phyloP scores from a whole-genome alignment of 2,329 filamentous ascomycete species.

The Mycocentrospora acerina region DNA sequence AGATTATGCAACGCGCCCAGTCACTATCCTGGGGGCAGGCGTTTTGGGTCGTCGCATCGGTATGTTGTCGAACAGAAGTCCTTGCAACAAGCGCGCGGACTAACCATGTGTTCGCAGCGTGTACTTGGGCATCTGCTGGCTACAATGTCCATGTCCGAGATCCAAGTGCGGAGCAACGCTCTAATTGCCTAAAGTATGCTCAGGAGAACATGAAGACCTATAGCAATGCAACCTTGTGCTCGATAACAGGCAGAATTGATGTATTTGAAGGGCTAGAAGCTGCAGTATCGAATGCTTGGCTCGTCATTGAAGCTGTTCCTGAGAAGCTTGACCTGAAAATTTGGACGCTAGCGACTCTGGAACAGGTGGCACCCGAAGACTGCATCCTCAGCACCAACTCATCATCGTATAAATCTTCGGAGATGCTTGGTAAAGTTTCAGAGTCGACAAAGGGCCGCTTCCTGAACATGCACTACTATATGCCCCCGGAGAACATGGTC shows the following conservation, averaged over 20 bases:
- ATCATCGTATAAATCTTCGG: slow-evolving; percentile 54
- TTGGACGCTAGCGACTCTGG: slow-evolving; percentile 51
- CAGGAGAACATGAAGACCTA: slow-evolving; percentile 31
- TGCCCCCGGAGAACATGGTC: slow-evolving; percentile 46
- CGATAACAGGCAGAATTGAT: slow-evolving; percentile 3
- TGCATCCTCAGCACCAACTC: slow-evolving; percentile 55
- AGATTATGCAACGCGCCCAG: slow-evolving; percentile 4
- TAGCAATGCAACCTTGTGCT: slow-evolving; percentile 1
- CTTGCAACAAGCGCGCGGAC: no score
- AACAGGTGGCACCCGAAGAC: slow-evolving; percentile 46
- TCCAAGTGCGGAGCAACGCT: slow-evolving; percentile 8
- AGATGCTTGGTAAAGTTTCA: slow-evolving; percentile 50
- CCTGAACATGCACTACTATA: slow-evolving; percentile 55
- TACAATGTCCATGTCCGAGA: slow-evolving; percentile 11
- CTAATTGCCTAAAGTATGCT: slow-evolving; percentile 39
- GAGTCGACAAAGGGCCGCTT: slow-evolving; percentile 35
- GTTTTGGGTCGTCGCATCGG: slow-evolving; percentile 13
- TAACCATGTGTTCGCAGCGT: no score
- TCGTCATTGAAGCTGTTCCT: slow-evolving; percentile 57
- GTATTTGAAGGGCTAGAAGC: slow-evolving; percentile 39
- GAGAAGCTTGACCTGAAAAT: slow-evolving; percentile 55
- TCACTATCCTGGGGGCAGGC: slow-evolving; percentile 13
- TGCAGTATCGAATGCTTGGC: slow-evolving; percentile 52
- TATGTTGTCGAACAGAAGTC: no score
- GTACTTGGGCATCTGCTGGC: slow-evolving; percentile 11